Percentiles rank a stretch among this genome's conserved stretches.
phyloP scores from a whole-genome alignment of 108 stramenopile genomes.

The Fistulifera solaris region DNA sequence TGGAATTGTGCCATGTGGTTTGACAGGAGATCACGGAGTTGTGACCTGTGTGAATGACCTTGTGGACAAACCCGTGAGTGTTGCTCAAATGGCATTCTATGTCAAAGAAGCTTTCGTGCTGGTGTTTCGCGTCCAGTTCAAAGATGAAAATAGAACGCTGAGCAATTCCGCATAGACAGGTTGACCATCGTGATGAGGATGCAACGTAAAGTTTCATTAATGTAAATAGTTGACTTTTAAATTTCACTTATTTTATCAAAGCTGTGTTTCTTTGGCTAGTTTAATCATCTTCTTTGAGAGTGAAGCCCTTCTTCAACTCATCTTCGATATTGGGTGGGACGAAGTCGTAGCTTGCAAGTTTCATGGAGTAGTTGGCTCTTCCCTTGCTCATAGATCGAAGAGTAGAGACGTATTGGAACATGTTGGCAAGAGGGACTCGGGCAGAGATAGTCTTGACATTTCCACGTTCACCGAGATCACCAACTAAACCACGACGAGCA shows the following conservation, averaged over 20 bases:
- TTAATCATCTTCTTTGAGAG: conserved; percentile 60
- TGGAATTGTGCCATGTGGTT: conserved; percentile 80
- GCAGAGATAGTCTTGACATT: conserved; percentile 91
- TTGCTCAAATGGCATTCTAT: conserved; percentile 36
- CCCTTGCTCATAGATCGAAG: conserved; percentile 94
- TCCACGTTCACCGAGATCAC: conserved; percentile 91
- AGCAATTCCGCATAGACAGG: too few relatives aligned
- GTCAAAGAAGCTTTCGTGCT: conserved; percentile 53
- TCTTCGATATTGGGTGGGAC: conserved; percentile 89
- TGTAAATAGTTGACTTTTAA: too few relatives aligned
- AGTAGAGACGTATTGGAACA: conserved; percentile 97
- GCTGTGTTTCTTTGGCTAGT: background rate
- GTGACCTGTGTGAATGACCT: conserved; percentile 72
- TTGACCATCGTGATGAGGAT: too few relatives aligned
- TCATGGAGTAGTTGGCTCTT: conserved; percentile 97
- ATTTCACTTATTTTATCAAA: too few relatives aligned
- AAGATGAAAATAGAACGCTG: too few relatives aligned
- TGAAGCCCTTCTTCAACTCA: conserved; percentile 84
- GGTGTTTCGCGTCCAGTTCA: conserved; percentile 12
- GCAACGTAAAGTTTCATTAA: too few relatives aligned
- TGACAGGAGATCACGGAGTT: conserved; percentile 39
- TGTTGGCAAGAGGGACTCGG: conserved; percentile 92
- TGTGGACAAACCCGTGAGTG: conserved; percentile 32
- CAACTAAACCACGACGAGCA: conserved; percentile 91
- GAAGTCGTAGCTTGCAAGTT: conserved; percentile 93